Evolutionary conservation across 306 rosid species (phyloP), one percentile per base, ranked within the genome.

Genomic region (Elaeagnus macrophylla): DNA sequence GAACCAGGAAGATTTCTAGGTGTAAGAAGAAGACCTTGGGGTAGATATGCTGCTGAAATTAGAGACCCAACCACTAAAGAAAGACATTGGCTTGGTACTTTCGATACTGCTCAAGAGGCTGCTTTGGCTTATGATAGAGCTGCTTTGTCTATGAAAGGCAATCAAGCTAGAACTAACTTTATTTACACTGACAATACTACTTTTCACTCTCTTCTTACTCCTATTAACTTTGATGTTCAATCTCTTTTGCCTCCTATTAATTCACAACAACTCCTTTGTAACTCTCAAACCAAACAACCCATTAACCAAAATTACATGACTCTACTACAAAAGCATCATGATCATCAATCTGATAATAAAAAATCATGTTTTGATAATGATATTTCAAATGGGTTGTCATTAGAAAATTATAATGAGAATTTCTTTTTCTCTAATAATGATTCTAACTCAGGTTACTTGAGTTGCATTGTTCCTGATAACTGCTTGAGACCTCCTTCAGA

Each of bases 81-180:
- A 59, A 80, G 96, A 57, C 99, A 93, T 60, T 93, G 96, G 99
- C 88, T 93, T 58, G 99, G 99, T 20, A 93, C 99, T 10, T 93
- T 93, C 68, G 99, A 93, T 74, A 93, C 99, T 72, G 99, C 99
- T 18, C 88, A 88, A 67, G 99, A 93, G 74, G 99, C 99, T n/a
- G 99, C 99, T 62, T 79, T 93, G 64, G 99, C 99, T 77, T 93
- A 93, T 85, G 99, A 93, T 69, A 80, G 95, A 69, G 99, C 99
- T 64, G 99, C 99, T 62, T 64, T 93, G 16, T 88, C 96, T 76
- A 93, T 93, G 83, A 93, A 93, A 75, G 99, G 99, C 60, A 75
- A 68, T 10, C 96, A 93, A 74, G 96, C 99, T 37, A 80, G 99
- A 71, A 93, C 99, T 41, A 93, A 93, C 66, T 93, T 93, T 60